These are phyloP conservation scores for Beauveria bassiana DNA, from an alignment of 2,329 filamentous ascomycete genomes.

Conservation along the genomic window DNA sequence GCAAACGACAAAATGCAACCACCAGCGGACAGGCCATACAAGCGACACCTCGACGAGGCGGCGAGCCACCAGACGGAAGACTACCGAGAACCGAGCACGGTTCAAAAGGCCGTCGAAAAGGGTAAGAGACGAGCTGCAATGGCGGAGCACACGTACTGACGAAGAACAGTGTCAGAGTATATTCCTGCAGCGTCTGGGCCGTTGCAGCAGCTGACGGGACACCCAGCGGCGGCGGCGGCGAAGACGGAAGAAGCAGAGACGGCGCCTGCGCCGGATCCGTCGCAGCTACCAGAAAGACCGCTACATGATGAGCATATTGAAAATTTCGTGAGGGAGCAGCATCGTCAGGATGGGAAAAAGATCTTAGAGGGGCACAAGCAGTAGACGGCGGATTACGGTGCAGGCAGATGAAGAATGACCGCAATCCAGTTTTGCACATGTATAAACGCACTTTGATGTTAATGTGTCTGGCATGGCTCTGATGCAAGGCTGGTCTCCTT, in stretches of 20 bases:
- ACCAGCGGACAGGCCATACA: conserved; percentile 6
- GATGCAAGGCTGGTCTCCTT: too few relatives aligned
- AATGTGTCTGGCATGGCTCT: too few relatives aligned
- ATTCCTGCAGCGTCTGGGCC: conserved; percentile 35
- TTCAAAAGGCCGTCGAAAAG: conserved; percentile 3
- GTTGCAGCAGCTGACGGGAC: conserved; percentile 28
- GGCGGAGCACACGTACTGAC: not conserved
- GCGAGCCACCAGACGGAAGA: conserved; percentile 1
- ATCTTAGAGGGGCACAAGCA: conserved; percentile 15
- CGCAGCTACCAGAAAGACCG: conserved; percentile 36
- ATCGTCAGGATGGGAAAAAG: conserved; percentile 30
- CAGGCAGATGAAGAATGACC: too few relatives aligned
- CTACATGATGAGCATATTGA: conserved; percentile 42
- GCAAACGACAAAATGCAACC: not conserved
- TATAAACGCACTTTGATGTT: too few relatives aligned
- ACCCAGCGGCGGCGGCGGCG: conserved; percentile 11
- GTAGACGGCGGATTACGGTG: not conserved
- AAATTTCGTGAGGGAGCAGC: conserved; percentile 45
- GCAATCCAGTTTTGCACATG: too few relatives aligned
- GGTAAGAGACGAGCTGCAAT: not conserved
- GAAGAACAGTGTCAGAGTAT: conserved; percentile 31
- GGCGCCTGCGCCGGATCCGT: conserved; percentile 10
- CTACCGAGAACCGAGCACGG: not conserved
- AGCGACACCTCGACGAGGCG: conserved; percentile 8
- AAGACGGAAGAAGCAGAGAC: conserved; percentile 8